These are phyloP conservation scores for Paecilomyces sp. DNA, from an alignment of 2,329 filamentous ascomycete species.

Conservation along the genomic window DNA sequence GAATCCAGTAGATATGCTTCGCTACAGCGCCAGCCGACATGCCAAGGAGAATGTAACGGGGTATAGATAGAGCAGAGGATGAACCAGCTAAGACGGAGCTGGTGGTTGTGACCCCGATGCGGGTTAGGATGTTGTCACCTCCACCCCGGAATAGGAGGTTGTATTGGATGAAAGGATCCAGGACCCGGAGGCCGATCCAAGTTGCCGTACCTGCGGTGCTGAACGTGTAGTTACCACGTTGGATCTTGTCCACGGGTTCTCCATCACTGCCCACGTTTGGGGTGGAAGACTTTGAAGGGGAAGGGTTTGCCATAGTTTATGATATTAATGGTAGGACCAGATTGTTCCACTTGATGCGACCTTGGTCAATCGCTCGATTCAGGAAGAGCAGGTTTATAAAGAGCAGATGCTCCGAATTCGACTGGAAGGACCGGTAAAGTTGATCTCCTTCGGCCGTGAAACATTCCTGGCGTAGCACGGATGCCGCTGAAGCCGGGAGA, in stretches of 20 bases:
- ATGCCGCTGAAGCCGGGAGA: no score
- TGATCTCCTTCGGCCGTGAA: no score
- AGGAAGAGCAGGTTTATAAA: not conserved
- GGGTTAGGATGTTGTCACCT: not conserved
- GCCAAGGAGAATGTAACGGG: not conserved
- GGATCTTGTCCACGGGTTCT: not conserved
- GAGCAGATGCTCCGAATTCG: no score
- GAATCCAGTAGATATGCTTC: not conserved
- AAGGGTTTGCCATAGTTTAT: not conserved
- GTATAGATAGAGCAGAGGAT: not conserved
- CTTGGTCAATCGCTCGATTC: not conserved
- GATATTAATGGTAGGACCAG: not conserved
- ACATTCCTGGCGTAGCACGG: no score
- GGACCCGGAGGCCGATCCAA: conserved; percentile 14
- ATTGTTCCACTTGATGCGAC: not conserved
- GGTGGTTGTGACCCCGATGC: not conserved
- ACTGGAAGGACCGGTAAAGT: no score
- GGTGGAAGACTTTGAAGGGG: not conserved
- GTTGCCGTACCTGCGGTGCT: not conserved
- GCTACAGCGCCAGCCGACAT: not conserved
- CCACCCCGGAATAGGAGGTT: not conserved
- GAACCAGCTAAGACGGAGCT: not conserved
- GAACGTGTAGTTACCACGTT: not conserved
- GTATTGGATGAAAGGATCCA: not conserved
- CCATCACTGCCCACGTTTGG: not conserved